Percentiles rank a stretch among this genome's conserved stretches.
Evolutionary conservation across 2,329 filamentous ascomycete genomes (phyloP).

Genomic region (Thermomyces lanuginosus): DNA sequence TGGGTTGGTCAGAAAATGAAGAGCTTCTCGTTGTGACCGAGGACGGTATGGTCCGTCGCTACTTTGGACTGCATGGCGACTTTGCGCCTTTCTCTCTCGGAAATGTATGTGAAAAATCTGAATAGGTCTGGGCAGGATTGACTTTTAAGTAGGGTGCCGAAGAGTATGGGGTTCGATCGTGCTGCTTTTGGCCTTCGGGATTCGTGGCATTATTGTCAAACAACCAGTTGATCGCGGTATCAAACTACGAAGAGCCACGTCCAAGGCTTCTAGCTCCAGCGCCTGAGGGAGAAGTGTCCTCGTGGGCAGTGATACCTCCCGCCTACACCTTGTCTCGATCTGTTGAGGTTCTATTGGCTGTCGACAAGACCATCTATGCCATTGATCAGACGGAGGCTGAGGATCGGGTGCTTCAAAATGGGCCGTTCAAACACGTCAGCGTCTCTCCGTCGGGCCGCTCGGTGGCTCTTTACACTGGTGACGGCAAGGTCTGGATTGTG

Average conservation of each 20-base stretch:
- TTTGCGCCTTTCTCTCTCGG: conserved; percentile 90
- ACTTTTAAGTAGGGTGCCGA: conserved; percentile 48
- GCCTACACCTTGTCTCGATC: conserved; percentile 78
- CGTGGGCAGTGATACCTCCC: conserved; percentile 80
- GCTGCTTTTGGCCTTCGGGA: conserved; percentile 80
- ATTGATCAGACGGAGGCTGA: conserved; percentile 81
- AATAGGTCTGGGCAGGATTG: conserved; percentile 7
- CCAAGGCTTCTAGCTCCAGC: conserved; percentile 64
- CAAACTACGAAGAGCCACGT: conserved; percentile 76
- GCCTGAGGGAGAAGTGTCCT: conserved; percentile 63
- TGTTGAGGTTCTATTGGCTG: conserved; percentile 79
- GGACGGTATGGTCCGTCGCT: conserved; percentile 81
- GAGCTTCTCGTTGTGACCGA: conserved; percentile 72
- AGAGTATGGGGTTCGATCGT: conserved; percentile 72
- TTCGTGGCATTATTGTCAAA: conserved; percentile 84
- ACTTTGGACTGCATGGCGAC: conserved; percentile 80
- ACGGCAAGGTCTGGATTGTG: conserved; percentile 79
- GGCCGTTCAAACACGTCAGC: conserved; percentile 77
- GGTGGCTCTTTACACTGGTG: conserved; percentile 70
- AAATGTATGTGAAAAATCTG: conserved; percentile 35
- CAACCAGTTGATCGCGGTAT: conserved; percentile 73
- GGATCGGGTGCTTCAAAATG: conserved; percentile 77
- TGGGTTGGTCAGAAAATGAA: conserved; percentile 96
- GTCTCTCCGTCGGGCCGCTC: conserved; percentile 85
- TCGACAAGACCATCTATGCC: conserved; percentile 68